Evolutionary conservation across 148 eudicot genomes (phyloP), one percentile per base, ranked within the genome.

Genomic region (Agrostemma githago): DNA sequence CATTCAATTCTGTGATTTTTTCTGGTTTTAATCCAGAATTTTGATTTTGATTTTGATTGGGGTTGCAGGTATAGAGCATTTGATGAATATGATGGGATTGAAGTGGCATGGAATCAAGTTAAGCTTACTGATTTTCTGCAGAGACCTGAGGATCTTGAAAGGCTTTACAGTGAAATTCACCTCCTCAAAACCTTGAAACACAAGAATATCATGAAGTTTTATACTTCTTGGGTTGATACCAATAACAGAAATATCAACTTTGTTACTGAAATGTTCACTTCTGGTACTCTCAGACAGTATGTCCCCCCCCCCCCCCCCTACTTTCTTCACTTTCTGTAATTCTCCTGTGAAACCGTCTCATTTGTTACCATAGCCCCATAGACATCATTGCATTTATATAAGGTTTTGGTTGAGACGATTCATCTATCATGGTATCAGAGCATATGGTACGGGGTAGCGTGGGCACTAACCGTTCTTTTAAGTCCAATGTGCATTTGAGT

Each of bases 211-310:
- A 82, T 82, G 82, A 82, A 71, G 62, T 82, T 78, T 67, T 79
- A 82, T 38, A 72, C 82, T 68, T 82, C 84, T n/a, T 82, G 84
- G 84, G 84, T 82, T 75, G 84, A 82, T 76, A 66, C 76, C 51
- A 70, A 72, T 5, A 82, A 79, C 43, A 61, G 84, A 26, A 82
- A 82, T 62, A 75, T 82, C 77, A 82, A 82, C 37, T 79, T 82
- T 62, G 77, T 82, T 66, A 82, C 84, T 43, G 84, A 82, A 73
- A 82, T 82, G 84, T 82, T 79, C 71, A 79, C 84, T 15, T 82
- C 84, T 72, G 84, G 84, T 53, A 82, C 84, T 42, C 77, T 82
- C 21, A 75, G 84, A 76, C 84, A 82, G 84, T 82, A 79, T 71
- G 84, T 61, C 53, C 65, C n/a, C n/a, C n/a, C n/a, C n/a, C n/a